Percentiles rank a stretch among this genome's conserved stretches.
Evolutionary conservation across 495 filamentous ascomycete genomes (phyloP).

Genomic region (Annulohypoxylon maeteangense): DNA sequence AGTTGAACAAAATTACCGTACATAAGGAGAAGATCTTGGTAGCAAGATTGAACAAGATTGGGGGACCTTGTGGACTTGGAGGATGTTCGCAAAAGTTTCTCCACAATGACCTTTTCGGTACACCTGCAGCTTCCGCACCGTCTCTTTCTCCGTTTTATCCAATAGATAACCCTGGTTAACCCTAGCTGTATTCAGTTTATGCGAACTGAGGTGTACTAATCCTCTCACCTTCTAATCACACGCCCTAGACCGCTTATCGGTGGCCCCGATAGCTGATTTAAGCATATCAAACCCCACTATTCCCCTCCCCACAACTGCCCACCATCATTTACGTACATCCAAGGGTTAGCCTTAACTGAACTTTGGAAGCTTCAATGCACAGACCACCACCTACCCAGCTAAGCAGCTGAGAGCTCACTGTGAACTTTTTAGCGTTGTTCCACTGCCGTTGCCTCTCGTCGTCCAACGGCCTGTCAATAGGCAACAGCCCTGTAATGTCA

Average conservation of each 20-base stretch:
- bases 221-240: conserved; percentile 19
- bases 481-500: conserved; percentile 29
- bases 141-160: conserved; percentile 44
- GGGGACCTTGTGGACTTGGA: conserved; percentile 20
- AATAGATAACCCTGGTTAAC: conserved; percentile 28
- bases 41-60: conserved; percentile 14
- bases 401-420: neutral
- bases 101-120: conserved; percentile 42
- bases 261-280: conserved; percentile 10
- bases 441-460: conserved; percentile 40
- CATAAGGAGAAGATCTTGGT: conserved; percentile 26
- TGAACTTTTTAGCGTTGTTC: neutral
- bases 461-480: conserved; percentile 20
- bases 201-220: conserved; percentile 31
- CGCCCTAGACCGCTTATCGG: conserved; percentile 19
- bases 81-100: conserved; percentile 38
- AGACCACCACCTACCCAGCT: conserved; percentile 12
- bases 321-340: conserved; percentile 2
- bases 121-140: conserved; percentile 39
- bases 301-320: conserved; percentile 24
- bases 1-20: conserved; percentile 29
- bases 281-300: conserved; percentile 32
- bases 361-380: conserved; percentile 15
- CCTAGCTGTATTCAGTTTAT: conserved; percentile 22
- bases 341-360: neutral